Conservation (phyloP, 768 basidiomycete genomes). For the Leccinum broughii region DNA sequence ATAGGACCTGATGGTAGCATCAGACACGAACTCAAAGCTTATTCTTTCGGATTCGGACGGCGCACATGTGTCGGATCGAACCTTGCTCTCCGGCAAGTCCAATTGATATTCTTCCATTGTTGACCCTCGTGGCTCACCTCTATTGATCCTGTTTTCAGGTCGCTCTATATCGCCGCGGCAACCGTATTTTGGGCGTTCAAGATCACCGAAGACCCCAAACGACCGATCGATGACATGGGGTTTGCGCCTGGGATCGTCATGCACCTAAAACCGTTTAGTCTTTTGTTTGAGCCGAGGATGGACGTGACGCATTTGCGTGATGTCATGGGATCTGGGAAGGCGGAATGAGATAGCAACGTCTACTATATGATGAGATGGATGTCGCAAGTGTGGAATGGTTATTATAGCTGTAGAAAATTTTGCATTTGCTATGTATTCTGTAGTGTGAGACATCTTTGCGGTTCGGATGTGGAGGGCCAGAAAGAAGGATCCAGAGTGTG, state of each 20-base stretch:
- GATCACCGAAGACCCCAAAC: conserved; percentile 45
- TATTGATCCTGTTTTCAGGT: conserved; percentile 34
- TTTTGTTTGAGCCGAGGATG: conserved; percentile 52
- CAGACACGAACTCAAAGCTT: conserved; percentile 50
- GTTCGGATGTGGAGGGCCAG: no score
- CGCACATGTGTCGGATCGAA: conserved; percentile 28
- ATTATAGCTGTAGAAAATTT: no score
- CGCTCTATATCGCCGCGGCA: conserved; percentile 63
- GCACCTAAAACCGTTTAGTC: conserved; percentile 61
- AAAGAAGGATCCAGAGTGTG: no score
- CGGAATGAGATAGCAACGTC: not conserved
- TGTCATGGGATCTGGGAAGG: conserved; percentile 5
- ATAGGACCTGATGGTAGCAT: conserved; percentile 42
- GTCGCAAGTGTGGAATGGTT: no score
- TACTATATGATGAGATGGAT: no score
- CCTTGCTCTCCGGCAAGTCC: conserved; percentile 24
- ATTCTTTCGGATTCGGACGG: conserved; percentile 56
- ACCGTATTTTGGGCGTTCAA: conserved; percentile 65
- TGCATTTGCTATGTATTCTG: no score
- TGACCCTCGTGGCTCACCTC: not conserved
- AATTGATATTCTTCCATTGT: not conserved
- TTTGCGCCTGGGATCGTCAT: conserved; percentile 66
- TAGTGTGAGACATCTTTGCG: no score
- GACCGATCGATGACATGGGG: conserved; percentile 59
- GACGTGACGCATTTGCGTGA: conserved; percentile 16